Evolutionary conservation across 2,329 filamentous ascomycete genomes (phyloP), one percentile per base, ranked within the genome.

Genomic region (Pyrenophora tritici-repentis): DNA sequence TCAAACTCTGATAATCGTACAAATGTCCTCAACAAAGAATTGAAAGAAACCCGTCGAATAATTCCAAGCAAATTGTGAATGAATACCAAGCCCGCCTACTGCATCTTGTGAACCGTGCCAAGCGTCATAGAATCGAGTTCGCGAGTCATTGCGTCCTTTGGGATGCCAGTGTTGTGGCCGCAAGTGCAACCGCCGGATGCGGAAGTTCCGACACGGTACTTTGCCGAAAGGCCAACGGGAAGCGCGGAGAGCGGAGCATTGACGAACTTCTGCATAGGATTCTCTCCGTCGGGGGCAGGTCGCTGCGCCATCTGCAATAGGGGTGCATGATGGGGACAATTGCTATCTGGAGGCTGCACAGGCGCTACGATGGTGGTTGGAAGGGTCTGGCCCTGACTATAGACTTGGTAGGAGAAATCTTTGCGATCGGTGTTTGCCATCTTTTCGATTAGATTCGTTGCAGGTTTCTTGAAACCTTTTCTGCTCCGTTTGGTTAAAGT

Each of bases 131-230:
- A 17, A 16, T 55, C 48, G 18, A 55, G 20, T 0, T 55, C 52
- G 31, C 43, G 43, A 20, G 22, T 9, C 34, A 55, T 47, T 1
- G 33, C 36, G 7, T 47, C 43, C 1, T 34, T 7, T 22, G 22
- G 13, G 1, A 36, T 18, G 1, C 22, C 8, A n/a, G 10, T 4
- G 20, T 37, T 12, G 5, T 50, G 20, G 18, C 14, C 24, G 14
- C 52, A 55, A 4, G 39, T 52, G 26, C 52, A 55, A 5, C 52
- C 48, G 10, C n/a, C 34, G 13, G 24, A 52, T 13, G 48, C 26
- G 6, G 52, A 47, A 24, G 39, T 52, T 1, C 52, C 52, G 16
- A 51, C 41, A 6, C 26, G 34, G 40, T 43, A 51, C 14, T 43
- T 8, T 18, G 36, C 3, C 10, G 48, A 36, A 10, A 55, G 10